Evolutionary conservation across 345 rosid genomes (phyloP).

Genomic region (Anastatica hierochuntica): DNA sequence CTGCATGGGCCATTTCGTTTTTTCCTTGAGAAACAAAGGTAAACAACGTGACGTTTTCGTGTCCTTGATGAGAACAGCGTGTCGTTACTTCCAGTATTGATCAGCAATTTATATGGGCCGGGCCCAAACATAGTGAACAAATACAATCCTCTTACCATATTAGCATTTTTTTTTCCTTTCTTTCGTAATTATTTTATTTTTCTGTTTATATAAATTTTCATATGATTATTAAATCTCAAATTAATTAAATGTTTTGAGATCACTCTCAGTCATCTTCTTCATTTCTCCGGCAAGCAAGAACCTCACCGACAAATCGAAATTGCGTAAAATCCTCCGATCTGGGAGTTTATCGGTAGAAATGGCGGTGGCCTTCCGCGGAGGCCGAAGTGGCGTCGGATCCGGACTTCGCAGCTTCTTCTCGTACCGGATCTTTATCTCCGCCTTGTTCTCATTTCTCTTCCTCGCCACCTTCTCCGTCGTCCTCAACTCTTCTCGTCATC

Average conservation of each 20-base stretch:
- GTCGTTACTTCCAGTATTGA: too few species aligned
- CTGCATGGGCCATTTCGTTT: conserved; percentile 58
- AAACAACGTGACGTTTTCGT: neutral
- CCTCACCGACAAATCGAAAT: conserved; percentile 13
- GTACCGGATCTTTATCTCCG: conserved; percentile 76
- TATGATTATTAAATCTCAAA: neutral
- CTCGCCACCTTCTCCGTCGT: conserved; percentile 67
- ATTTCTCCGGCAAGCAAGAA: neutral
- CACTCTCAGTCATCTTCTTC: conserved; percentile 14
- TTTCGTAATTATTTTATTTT: too few species aligned
- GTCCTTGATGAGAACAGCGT: neutral
- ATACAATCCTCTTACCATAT: too few species aligned
- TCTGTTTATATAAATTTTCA: neutral
- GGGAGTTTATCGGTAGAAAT: conserved; percentile 24
- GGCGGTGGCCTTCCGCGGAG: conserved; percentile 76
- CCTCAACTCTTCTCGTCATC: conserved; percentile 46
- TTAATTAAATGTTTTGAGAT: conserved; percentile 20
- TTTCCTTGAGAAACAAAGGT: neutral
- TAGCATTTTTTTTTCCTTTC: too few species aligned
- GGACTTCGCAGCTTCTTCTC: conserved; percentile 60
- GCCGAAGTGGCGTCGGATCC: conserved; percentile 44
- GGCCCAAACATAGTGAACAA: too few species aligned
- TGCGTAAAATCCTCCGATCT: conserved; percentile 10
- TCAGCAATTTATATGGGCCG: too few species aligned
- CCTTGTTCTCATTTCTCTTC: conserved; percentile 69